phyloP scores from a whole-genome alignment of 805 yeast genomes.

The Ogataea methylovora region DNA sequence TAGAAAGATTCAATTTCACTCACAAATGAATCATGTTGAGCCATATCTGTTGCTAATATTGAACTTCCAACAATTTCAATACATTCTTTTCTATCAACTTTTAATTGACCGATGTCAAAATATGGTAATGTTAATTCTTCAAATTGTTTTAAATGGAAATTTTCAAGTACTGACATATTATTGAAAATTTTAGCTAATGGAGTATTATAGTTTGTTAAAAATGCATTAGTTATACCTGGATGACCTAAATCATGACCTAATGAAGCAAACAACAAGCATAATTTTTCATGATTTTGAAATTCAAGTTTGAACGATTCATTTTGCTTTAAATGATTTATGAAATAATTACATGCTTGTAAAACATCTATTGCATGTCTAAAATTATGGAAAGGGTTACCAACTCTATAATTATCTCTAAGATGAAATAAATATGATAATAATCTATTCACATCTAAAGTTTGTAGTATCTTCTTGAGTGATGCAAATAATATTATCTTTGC shows the following conservation, averaged over 20 bases:
- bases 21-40: constrained; percentile 70
- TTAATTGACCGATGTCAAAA: constrained; percentile 2
- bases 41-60: constrained; percentile 91
- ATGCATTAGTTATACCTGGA: constrained; percentile 87
- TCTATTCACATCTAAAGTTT: constrained; percentile 24
- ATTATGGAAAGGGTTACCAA: constrained; percentile 88
- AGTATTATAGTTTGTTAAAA: constrained; percentile 49
- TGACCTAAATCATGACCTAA: constrained; percentile 95
- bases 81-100: neutral
- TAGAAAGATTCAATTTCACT: constrained; percentile 36
- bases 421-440: constrained; percentile 55
- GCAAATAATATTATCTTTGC: constrained; percentile 44
- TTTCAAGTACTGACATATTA: constrained; percentile 69
- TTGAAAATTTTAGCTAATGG: constrained; percentile 59
- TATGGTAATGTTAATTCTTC: constrained; percentile 26
- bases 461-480: neutral
- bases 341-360: constrained; percentile 77
- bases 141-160: constrained; percentile 70
- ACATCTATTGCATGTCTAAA: constrained; percentile 96
- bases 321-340: constrained; percentile 24
- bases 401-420: constrained; percentile 71
- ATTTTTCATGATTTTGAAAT: constrained; percentile 29
- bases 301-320: constrained; percentile 5
- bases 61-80: constrained; percentile 11
- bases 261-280: constrained; percentile 69